These are phyloP conservation scores for Aspergillus oerlinghausenensis DNA, from an alignment of 2,329 filamentous ascomycete genomes.

Conservation along the genomic window DNA sequence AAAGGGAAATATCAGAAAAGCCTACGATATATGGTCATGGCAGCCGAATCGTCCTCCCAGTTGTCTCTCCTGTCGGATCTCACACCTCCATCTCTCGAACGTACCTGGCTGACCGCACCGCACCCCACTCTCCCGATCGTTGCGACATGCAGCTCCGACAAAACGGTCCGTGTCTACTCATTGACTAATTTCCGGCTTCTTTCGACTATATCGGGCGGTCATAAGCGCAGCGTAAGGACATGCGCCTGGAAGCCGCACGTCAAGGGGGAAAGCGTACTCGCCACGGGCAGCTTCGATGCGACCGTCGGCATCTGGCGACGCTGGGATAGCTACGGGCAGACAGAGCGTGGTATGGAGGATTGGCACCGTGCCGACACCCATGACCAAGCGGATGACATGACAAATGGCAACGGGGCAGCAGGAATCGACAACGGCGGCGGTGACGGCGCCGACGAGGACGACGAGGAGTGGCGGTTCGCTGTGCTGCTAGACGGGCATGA, in stretches of 20 bases:
- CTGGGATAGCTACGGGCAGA: conserved; percentile 45
- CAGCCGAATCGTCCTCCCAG: background rate
- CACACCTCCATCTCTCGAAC: conserved; percentile 49
- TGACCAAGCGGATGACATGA: conserved; percentile 18
- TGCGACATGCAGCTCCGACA: conserved; percentile 81
- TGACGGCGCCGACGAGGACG: conserved; percentile 50
- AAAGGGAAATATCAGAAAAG: background rate
- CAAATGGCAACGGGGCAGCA: conserved; percentile 20
- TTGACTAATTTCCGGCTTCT: conserved; percentile 74
- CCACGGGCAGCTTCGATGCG: conserved; percentile 90
- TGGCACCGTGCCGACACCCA: conserved; percentile 18
- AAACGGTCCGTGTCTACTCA: conserved; percentile 84
- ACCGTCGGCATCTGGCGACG: conserved; percentile 81
- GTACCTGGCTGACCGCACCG: conserved; percentile 80
- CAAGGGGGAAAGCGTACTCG: conserved; percentile 67
- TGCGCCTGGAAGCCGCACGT: conserved; percentile 80
- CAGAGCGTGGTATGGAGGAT: background rate
- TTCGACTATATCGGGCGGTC: conserved; percentile 76
- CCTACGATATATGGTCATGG: background rate
- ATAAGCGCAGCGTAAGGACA: conserved; percentile 82
- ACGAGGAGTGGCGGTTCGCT: conserved; percentile 87
- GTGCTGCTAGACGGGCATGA: conserved; percentile 93
- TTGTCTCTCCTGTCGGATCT: conserved; percentile 49
- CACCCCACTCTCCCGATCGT: conserved; percentile 84
- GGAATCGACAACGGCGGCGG: conserved; percentile 23